Base-by-base conservation (phyloP, 306 rosid genomes). In the Begonia peltatifolia region DNA sequence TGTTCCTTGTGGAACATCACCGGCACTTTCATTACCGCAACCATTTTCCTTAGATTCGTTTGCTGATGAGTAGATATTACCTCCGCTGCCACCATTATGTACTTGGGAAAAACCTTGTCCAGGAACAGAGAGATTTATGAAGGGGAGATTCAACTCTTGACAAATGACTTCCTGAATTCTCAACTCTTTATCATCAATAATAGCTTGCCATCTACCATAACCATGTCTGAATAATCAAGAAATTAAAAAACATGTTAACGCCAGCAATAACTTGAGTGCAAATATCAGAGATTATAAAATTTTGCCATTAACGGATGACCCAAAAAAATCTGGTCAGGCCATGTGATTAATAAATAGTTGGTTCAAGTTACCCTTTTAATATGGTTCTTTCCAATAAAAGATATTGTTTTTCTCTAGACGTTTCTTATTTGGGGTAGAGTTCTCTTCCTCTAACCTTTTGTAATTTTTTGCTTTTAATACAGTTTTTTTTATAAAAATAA, bases 151-250 rank as follows among this genome's bases (percentile, higher is more conserved):
- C 85, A 83, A 75, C 86, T 90, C 99, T 65, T 77, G 84, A 73
- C 99, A 86, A 63, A 90, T 83, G 61, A 79, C 42, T 68, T 90
- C 99, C 70, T 83, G 95, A 66, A 90, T 75, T 80, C 70, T 81
- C 68, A 90, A 76, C 65, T 79, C 93, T 76, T 79, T 90, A 68
- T 90, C 99, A 65, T 90, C 99, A 63, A 86, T 71, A 62, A 90
- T 90, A 42, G 95, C 90, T 76, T 90, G 99, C 99, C 99, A 90
- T 81, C 92, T 81, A 67, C 99, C 99, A 65, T 90, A 90, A 46
- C 99, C 99, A 61, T 90, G 99, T 82, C 99, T 90, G 62, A 55
- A 11, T 22, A 60, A 35, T 57, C 55, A 52, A 50, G 62, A 47
- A 46, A 65, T 14, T 30, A 60, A 48, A 64, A 38, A n/a, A 52